phyloP scores from a whole-genome alignment of 208 protist species.

The Leishmania guyanensis region DNA sequence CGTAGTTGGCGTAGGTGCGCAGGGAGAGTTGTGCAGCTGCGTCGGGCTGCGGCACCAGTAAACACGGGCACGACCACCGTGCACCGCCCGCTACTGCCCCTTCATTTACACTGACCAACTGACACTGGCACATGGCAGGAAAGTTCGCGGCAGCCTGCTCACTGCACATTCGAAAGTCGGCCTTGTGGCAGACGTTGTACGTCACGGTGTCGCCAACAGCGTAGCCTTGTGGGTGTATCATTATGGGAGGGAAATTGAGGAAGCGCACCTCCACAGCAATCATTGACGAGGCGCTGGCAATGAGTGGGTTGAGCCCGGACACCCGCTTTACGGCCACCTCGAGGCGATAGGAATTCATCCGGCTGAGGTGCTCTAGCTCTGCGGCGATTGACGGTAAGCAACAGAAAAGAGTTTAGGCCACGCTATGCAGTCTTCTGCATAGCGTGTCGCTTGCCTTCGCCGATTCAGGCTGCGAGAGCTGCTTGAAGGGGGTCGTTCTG shows the following conservation, averaged over 20 bases:
- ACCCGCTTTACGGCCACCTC: conserved; percentile 78
- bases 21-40: not conserved
- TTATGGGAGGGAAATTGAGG: conserved; percentile 69
- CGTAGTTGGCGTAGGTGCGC: conserved; percentile 50
- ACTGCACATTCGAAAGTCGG: conserved; percentile 64
- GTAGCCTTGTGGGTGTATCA: conserved; percentile 50
- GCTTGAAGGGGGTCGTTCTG: not conserved
- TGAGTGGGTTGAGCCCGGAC: conserved; percentile 40
- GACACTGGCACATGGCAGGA: conserved; percentile 64
- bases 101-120: conserved; percentile 20
- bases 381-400: not conserved
- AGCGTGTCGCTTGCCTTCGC: not conserved
- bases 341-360: conserved; percentile 48
- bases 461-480: not conserved
- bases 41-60: not conserved
- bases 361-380: not conserved
- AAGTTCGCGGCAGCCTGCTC: conserved; percentile 38
- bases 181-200: conserved; percentile 84
- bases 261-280: conserved; percentile 58
- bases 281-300: conserved; percentile 8
- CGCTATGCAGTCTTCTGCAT: not conserved
- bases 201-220: conserved; percentile 34
- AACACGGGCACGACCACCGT: conserved; percentile 23
- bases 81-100: not conserved
- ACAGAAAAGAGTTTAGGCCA: not conserved